These are phyloP conservation scores for Spathaspora sp. DNA, from an alignment of 1,139 yeast genomes.

Conservation along the genomic window DNA sequence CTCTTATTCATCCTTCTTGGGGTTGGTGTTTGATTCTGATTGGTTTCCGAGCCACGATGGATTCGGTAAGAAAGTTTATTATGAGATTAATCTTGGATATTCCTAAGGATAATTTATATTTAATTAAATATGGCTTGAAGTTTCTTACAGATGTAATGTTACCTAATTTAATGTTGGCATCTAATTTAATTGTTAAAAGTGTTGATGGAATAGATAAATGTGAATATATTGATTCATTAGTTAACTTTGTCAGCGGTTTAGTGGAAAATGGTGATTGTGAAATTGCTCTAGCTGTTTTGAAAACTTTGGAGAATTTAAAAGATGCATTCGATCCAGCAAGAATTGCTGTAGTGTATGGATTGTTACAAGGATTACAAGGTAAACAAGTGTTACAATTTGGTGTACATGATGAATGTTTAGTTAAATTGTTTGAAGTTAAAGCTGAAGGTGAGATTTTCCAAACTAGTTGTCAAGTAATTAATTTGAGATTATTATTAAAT, in stretches of 20 bases:
- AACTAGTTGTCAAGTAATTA: conserved; percentile 49
- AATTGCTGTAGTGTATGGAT: conserved; percentile 59
- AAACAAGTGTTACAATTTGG: conserved; percentile 28
- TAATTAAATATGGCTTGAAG: conserved; percentile 46
- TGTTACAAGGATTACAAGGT: conserved; percentile 49
- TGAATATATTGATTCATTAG: conserved; percentile 55
- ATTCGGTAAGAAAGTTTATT: conserved; percentile 70
- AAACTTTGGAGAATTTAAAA: conserved; percentile 45
- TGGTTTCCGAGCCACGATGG: conserved; percentile 78
- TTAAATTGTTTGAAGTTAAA: conserved; percentile 48
- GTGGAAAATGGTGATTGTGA: conserved; percentile 34
- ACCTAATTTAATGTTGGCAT: conserved; percentile 66
- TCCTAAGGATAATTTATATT: conserved; percentile 46
- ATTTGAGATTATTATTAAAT: conserved; percentile 45
- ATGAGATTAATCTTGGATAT: conserved; percentile 57
- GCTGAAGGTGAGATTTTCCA: conserved; percentile 64
- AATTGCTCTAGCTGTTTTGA: conserved; percentile 33
- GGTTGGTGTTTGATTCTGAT: conserved; percentile 69
- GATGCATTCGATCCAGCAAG: conserved; percentile 72
- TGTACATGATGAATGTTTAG: conserved; percentile 28
- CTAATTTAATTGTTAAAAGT: conserved; percentile 49
- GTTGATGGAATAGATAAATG: conserved; percentile 39
- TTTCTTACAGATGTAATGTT: conserved; percentile 55
- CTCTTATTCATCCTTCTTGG: conserved; percentile 68
- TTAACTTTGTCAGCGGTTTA: conserved; percentile 48